Percentiles rank a stretch among this genome's conserved stretches.
These are phyloP conservation scores for Lactifluus subvellereus DNA, from an alignment of 768 basidiomycete species.

Conservation along the genomic window DNA sequence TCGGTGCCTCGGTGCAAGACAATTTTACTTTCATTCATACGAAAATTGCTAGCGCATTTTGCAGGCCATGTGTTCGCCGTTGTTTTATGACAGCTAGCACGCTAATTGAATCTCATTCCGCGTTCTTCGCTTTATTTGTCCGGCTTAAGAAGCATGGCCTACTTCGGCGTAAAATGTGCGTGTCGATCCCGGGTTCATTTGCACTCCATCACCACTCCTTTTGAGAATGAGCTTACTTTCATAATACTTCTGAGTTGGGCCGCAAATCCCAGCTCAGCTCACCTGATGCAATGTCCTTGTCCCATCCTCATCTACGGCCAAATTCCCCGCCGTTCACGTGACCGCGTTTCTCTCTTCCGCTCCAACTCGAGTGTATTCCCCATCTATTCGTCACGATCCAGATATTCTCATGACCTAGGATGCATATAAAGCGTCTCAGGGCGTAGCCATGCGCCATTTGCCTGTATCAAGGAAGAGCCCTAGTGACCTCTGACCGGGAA, in stretches of 20 bases:
- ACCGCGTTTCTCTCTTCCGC: background rate
- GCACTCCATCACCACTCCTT: background rate
- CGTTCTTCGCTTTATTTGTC: constrained; percentile 8
- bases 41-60: background rate
- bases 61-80: background rate
- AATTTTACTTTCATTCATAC: background rate
- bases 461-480: background rate
- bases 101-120: background rate
- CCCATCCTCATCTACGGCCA: background rate
- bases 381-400: background rate
- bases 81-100: background rate
- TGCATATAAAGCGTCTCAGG: background rate
- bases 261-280: background rate
- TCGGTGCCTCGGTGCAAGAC: background rate
- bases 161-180: background rate
- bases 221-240: background rate
- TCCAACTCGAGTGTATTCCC: background rate
- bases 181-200: constrained; percentile 14
- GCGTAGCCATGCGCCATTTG: background rate
- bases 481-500: background rate
- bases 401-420: background rate
- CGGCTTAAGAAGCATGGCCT: background rate
- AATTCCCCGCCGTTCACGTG: background rate
- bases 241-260: background rate
- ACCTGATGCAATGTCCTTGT: background rate